Evolutionary conservation across 441 rosid genomes (phyloP).

Genomic region (Breynia disticha): DNA sequence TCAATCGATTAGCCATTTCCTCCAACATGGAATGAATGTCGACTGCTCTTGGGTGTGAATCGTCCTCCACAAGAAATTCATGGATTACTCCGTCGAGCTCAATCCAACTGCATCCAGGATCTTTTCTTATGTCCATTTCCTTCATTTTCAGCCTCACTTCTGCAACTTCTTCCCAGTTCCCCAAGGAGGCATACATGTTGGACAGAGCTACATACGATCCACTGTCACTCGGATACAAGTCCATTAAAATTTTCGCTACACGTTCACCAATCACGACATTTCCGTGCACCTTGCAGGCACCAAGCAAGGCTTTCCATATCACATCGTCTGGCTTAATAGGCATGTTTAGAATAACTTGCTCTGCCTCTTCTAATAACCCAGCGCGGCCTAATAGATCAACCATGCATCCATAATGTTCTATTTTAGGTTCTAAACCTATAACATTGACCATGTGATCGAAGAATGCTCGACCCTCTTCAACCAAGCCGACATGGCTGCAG

Average conservation of each 20-base stretch:
- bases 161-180: constrained; percentile 48
- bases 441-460: constrained; percentile 39
- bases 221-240: constrained; percentile 44
- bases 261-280: constrained; percentile 43
- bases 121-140: constrained; percentile 53
- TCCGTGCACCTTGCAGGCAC: constrained; percentile 48
- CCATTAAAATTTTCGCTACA: constrained; percentile 36
- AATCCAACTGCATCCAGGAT: constrained; percentile 64
- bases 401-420: constrained; percentile 74
- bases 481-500: constrained; percentile 57
- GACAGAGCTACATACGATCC: constrained; percentile 55
- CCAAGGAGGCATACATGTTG: constrained; percentile 45
- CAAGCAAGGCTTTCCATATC: constrained; percentile 63
- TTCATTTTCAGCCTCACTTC: constrained; percentile 52
- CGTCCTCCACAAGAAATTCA: constrained; percentile 55
- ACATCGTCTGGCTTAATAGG: constrained; percentile 51
- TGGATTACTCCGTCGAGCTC: constrained; percentile 46
- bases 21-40: constrained; percentile 40
- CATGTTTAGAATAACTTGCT: constrained; percentile 49
- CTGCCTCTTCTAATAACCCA: constrained; percentile 45
- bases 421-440: constrained; percentile 40
- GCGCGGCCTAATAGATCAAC: constrained; percentile 62
- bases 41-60: constrained; percentile 36
- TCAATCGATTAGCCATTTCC: constrained; percentile 31
- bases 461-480: constrained; percentile 47